phyloP scores from a whole-genome alignment of 2,329 filamentous ascomycete species.

The Didymella segeticola region DNA sequence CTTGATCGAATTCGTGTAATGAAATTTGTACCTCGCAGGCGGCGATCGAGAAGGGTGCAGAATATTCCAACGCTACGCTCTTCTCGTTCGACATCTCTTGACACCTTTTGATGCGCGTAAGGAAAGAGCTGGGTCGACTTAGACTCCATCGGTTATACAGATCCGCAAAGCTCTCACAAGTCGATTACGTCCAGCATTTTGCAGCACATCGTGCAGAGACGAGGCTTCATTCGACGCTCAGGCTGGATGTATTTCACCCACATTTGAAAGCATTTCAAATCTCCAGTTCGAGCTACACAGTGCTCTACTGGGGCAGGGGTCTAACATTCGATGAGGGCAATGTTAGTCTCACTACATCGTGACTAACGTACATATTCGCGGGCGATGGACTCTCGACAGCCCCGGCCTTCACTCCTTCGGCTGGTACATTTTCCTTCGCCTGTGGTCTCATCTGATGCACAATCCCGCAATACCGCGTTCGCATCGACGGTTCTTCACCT shows the following conservation, averaged over 20 bases:
- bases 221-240: conserved; percentile 54
- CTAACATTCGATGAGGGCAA: no score
- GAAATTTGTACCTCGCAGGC: background rate
- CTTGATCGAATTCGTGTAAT: background rate
- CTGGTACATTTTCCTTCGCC: no score
- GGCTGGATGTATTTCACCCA: conserved; percentile 54
- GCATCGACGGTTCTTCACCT: conserved; percentile 49
- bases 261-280: no score
- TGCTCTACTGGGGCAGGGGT: no score
- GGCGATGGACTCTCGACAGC: no score
- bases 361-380: no score
- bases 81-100: background rate
- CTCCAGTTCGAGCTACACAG: no score
- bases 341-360: no score
- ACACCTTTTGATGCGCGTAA: background rate
- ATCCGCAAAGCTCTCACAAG: background rate
- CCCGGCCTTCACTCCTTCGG: no score
- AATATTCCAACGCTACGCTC: background rate
- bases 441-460: conserved; percentile 46
- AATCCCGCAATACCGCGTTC: conserved; percentile 48
- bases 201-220: background rate
- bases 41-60: background rate
- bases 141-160: background rate
- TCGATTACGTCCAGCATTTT: background rate
- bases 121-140: background rate